Base-by-base conservation (phyloP, 208 protist species). In the Wallacemonas rigidus region DNA sequence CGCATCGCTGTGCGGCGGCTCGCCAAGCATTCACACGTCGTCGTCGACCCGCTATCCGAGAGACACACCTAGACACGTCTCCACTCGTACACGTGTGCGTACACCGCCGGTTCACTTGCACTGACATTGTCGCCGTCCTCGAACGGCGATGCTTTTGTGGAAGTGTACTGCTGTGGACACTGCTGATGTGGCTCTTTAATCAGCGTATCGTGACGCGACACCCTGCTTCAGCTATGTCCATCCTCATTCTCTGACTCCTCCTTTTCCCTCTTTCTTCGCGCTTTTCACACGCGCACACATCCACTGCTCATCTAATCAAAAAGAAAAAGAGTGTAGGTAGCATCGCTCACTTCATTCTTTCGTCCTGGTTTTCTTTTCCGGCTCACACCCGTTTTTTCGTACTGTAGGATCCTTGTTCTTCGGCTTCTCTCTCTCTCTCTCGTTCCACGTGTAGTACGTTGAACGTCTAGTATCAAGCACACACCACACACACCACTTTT, bases 271-370 rank as follows among this genome's bases (percentile, higher is more conserved):
- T 50, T 12, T 0, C 12, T 6, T 0, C 1, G 8, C 45, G 0
- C 12, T 12, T 50, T 14, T 50, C 8, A 50, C 50, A n/a, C 44
- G 26, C 60, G n/a, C 41, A 65, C 41, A 40, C 7, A 40, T n/a
- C 2, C 11, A n/a, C 12, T 40, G 15, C 63, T 44, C 54, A 50
- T 26, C 26, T 26, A 26, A 26, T 26, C 26, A 26, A 26, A 0
- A 26, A 26, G 47, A 65, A 35, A 55, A 62, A 47, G 15, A 62
- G 41, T 48, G 26, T 35, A 58, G 45, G 56, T 57, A 74, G 70
- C 60, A 4, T 53, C 11, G 53, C 56, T 70, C 45, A 38, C 44
- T 48, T 64, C 47, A 72, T 56, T 35, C 45, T 61, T 39, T 72
- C 44, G 4, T 60, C 2, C 41, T 17, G 39, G n/a, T 50, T 26